A percentile compares a stretch with the other conserved stretches of the same genome.
phyloP scores from a whole-genome alignment of 768 basidiomycete genomes.

The Lactarius tabidus region DNA sequence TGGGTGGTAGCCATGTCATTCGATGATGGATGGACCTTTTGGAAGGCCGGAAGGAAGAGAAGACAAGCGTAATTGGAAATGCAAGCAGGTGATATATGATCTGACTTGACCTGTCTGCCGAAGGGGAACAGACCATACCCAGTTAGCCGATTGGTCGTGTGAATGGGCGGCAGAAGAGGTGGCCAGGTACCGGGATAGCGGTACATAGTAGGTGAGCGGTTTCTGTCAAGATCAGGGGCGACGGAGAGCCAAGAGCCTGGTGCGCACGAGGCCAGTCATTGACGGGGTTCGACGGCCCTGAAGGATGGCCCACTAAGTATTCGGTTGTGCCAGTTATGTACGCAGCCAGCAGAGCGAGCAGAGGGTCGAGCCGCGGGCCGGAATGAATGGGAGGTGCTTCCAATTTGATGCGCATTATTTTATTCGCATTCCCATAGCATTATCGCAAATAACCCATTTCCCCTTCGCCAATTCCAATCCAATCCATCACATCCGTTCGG shows the following conservation, averaged over 20 bases:
- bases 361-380: constrained; percentile 20
- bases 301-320: neutral
- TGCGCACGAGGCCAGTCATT: constrained; percentile 16
- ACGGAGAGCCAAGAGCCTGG: constrained; percentile 10
- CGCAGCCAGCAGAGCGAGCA: neutral
- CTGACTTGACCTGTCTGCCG: neutral
- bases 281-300: constrained; percentile 23
- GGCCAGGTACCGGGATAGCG: constrained; percentile 3
- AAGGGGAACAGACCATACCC: neutral
- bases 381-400: constrained; percentile 18
- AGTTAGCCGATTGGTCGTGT: constrained; percentile 24
- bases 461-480: constrained; percentile 16
- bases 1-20: constrained; percentile 2
- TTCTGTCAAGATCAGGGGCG: constrained; percentile 27
- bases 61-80: neutral
- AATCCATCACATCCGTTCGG: constrained; percentile 23
- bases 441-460: neutral
- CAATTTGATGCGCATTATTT: constrained; percentile 20
- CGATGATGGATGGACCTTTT: neutral
- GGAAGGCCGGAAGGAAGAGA: constrained; percentile 1
- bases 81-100: constrained; percentile 13
- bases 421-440: constrained; percentile 2
- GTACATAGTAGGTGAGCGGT: constrained; percentile 11
- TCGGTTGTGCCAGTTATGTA: constrained; percentile 1
- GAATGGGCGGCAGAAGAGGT: constrained; percentile 16